Base-by-base conservation (phyloP, 2,329 filamentous ascomycete species). In the Pestalotiopsis sp. region DNA sequence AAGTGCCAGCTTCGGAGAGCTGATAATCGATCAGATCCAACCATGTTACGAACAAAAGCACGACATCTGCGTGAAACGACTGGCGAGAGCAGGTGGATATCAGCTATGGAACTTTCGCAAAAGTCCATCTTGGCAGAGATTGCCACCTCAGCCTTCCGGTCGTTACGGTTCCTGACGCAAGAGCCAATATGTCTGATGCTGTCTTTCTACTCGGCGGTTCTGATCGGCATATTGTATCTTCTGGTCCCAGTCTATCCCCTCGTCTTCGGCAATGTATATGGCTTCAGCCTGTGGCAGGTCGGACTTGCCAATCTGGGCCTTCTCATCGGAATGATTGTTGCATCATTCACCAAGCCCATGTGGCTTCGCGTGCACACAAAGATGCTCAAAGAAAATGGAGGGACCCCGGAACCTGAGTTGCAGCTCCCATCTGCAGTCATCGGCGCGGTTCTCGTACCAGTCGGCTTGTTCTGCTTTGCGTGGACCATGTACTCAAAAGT, bases 151-250 rank as follows among this genome's bases (percentile, higher is more conserved):
- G 82, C 92, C 45, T 80, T 88, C 64, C 86, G 90, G 14, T 93
- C 93, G 4, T 92, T 96, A 77, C 88, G 96, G 80, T 87, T 98
- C 5, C 86, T 98, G 66, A 79, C 91, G 64, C 87, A 93, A 66
- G 94, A 97, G 82, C 93, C 93, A 72, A 98, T 63, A 4, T 63
- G 60, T 41, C 83, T 96, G 68, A 90, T 90, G 73, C 88, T 98
- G 25, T 96, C 94, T 79, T 81, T 96, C 25, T 92, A 95, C 74
- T 93, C 93, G 0, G 93, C 94, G 49, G 88, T 98, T 66, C 83
- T 97, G 17, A 85, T 97, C 5, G 94, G 94, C 5, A 92, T 97
- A 59, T 82, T 97, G 2, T 97, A 97, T 77, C 88, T 97, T 49
- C 97, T 97, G 83, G 97, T 97, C 77, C 94, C 94, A 23, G 94